Conservation (phyloP, 179 eudicot species). For the Drosera spatulata region DNA sequence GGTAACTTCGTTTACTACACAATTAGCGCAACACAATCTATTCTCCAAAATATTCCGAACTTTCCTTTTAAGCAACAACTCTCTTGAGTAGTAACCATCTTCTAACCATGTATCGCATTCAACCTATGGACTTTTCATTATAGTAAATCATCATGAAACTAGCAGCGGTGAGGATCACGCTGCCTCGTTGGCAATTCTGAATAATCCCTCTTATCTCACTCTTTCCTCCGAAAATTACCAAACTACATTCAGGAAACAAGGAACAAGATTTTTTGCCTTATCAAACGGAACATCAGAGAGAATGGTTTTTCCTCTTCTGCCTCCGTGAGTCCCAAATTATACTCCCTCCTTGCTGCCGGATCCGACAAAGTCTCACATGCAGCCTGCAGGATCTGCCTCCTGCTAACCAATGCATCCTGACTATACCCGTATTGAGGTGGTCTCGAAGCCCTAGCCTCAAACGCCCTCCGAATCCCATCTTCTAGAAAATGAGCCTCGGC, state of each 20-base stretch:
- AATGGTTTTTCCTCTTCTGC: slow-evolving; percentile 61
- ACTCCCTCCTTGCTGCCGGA: slow-evolving; percentile 61
- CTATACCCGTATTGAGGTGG: slow-evolving; percentile 83
- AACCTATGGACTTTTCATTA: no score
- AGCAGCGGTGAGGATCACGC: no score
- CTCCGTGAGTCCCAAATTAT: slow-evolving; percentile 72
- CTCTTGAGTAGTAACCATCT: no score
- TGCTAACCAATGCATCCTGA: slow-evolving; percentile 58
- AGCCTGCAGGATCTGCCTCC: slow-evolving; percentile 86
- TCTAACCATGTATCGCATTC: no score
- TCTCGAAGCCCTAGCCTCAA: slow-evolving; percentile 64
- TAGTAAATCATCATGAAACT: no score
- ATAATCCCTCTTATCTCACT: not conserved
- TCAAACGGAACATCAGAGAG: slow-evolving; percentile 82
- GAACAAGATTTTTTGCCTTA: slow-evolving; percentile 32
- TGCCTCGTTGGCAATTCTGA: not conserved
- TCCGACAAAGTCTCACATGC: slow-evolving; percentile 80
- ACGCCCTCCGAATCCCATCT: slow-evolving; percentile 79
- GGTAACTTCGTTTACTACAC: no score
- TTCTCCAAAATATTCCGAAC: no score
- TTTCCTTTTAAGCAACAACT: no score
- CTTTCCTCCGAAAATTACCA: not conserved
- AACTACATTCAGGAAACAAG: not conserved
- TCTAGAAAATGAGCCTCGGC: slow-evolving; percentile 79
- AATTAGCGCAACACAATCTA: no score